Base-by-base conservation (phyloP, 2,329 filamentous ascomycete species). In the Phialocephala subalpina region DNA sequence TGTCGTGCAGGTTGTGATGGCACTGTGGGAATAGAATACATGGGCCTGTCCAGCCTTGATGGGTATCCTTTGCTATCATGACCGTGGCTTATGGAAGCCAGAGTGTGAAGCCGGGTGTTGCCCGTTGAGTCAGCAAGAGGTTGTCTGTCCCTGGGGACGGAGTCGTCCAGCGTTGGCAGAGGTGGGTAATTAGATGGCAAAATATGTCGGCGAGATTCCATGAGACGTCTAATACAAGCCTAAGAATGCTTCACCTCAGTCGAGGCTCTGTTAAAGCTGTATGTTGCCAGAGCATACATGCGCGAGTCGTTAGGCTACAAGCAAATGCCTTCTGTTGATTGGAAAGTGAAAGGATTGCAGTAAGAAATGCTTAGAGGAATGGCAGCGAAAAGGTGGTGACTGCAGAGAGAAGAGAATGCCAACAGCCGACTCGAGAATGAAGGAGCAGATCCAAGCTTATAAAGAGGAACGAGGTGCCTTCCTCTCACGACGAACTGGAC, bases 291-390 rank as follows among this genome's bases (percentile, higher is more conserved):
- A 27, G 67, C 55, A 63, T 59, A 55, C 61, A 67, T 66, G 64
- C 66, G 61, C 62, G 61, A 58, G 61, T 63, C 25, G 61, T 57
- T 65, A 70, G 62, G 62, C 63, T 67, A 64, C 61, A 59, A 55
- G 68, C 60, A 69, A 70, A 62, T 65, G 69, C 59, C 38, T 65
- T 70, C 63, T 62, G 67, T 72, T 73, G 68, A 65, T 67, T 61
- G 69, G 36, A 65, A 70, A 69, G 70, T 70, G 70, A 73, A 72
- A 73, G 70, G 72, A 73, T 74, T 75, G 73, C 45, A 64, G 63
- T 71, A 68, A 76, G 65, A 76, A 74, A 76, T 76, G 73, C 71
- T 72, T 70, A 62, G 67, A 74, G 73, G 74, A 76, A 76, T 77
- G 74, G 69, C 64, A 72, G 67, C 58, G 62, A 61, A 57, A 67